Base-by-base conservation (phyloP, 2,329 filamentous ascomycete species). In the Fusarium sp. region DNA sequence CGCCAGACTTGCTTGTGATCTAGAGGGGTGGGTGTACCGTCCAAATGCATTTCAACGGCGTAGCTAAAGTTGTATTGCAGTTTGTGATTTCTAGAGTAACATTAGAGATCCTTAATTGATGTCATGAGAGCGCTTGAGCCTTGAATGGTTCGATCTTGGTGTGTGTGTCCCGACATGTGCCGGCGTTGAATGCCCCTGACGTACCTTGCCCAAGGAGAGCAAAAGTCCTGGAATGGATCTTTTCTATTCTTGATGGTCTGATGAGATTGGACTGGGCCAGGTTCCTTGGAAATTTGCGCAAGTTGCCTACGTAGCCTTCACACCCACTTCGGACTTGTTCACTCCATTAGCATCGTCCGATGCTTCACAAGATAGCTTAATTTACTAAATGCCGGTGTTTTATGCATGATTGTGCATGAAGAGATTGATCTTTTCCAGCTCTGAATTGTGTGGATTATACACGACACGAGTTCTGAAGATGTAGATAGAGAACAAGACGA, bases 11-110 rank as follows among this genome's bases (percentile, higher is more conserved):
- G 55, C 22, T 31, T 53, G 46, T 53, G 46, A 53, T 53, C 27
- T 9, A 27, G 33, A 36, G 24, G 51, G 16, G 44, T 49, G 44
- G 4, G 40, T 31, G 17, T 17, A 16, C 35, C 16, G n/a, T 16
- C 6, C 5, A 10, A 4, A n/a, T 33, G 35, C 59, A 29, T 12
- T 38, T 36, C 42, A 35, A 53, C 51, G 59, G 59, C 29, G 35
- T 35, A 40, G 38, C 62, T 38, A 46, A 71, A 71, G 71, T 57
- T 60, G 56, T 64, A 73, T 74, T 74, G 36, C 55, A 33, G 70
- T 38, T 46, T 46, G 6, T 42, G 46, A 67, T 72, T 72, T 61
- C 42, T 6, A 12, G 20, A 36, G 22, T 24, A 12, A 27, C 44
- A 31, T 22, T 17, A 31, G 24, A 27, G 29, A 12, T 49, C 12